Evolutionary conservation across 192 early-diverging fungal genomes (phyloP).

Genomic region (Backusella luteola): DNA sequence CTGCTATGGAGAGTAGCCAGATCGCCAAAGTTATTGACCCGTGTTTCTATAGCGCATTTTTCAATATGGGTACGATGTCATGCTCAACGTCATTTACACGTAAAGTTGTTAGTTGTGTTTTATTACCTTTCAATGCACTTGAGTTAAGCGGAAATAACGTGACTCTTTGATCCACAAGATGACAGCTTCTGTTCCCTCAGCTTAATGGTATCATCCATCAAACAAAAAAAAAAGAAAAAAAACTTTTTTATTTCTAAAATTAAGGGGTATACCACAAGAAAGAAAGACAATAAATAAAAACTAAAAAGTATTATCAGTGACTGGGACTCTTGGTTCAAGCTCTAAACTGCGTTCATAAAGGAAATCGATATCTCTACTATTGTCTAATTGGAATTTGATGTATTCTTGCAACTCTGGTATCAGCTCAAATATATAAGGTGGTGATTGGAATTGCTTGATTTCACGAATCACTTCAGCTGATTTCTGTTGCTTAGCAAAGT

Average conservation of each 20-base stretch:
- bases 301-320: neutral
- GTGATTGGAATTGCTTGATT: conserved; percentile 89
- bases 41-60: too few relatives aligned
- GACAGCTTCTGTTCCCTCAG: too few relatives aligned
- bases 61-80: too few relatives aligned
- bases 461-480: conserved; percentile 89
- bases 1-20: too few relatives aligned
- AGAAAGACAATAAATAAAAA: neutral
- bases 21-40: too few relatives aligned
- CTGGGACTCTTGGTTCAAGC: conserved; percentile 67
- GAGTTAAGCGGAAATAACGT: too few relatives aligned
- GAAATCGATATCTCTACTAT: conserved; percentile 65
- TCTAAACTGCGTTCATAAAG: conserved; percentile 75
- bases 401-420: conserved; percentile 86
- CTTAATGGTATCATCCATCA: too few relatives aligned
- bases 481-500: conserved; percentile 88
- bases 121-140: too few relatives aligned
- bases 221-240: neutral
- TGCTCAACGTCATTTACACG: too few relatives aligned
- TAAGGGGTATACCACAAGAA: neutral
- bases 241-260: too few relatives aligned
- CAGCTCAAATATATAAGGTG: conserved; percentile 69
- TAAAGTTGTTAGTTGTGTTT: too few relatives aligned
- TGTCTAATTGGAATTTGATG: conserved; percentile 66
- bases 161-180: too few relatives aligned